A percentile compares a stretch with the other conserved stretches of the same genome.
These are phyloP conservation scores for Diutina mesorugosa DNA, from an alignment of 1,139 yeast genomes.

Conservation along the genomic window DNA sequence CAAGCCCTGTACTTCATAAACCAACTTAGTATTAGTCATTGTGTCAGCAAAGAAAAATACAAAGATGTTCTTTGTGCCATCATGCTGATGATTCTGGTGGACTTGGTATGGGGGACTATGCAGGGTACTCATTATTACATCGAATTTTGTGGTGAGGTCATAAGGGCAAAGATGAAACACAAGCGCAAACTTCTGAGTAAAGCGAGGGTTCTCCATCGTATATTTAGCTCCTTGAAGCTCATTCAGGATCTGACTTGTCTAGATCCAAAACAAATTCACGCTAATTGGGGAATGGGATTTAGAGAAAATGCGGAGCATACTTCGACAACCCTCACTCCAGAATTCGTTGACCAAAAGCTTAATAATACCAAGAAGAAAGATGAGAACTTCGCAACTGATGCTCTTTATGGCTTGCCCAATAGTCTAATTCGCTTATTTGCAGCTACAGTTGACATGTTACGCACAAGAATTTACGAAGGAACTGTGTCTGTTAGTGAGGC, in stretches of 20 bases:
- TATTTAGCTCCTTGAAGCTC: constrained; percentile 61
- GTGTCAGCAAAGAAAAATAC: constrained; percentile 57
- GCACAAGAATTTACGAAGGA: constrained; percentile 46
- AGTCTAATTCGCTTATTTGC: constrained; percentile 62
- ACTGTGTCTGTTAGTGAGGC: constrained; percentile 8
- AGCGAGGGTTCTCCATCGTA: constrained; percentile 66
- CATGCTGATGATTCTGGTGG: constrained; percentile 78
- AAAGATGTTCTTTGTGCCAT: constrained; percentile 79
- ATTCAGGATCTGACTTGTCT: constrained; percentile 64
- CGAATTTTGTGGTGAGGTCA: constrained; percentile 65
- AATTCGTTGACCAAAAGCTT: constrained; percentile 30
- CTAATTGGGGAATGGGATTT: constrained; percentile 9
- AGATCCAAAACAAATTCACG: constrained; percentile 18
- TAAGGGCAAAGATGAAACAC: constrained; percentile 51
- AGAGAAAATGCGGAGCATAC: constrained; percentile 10
- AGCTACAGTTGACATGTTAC: constrained; percentile 51
- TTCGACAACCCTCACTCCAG: constrained; percentile 15
- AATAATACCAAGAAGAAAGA: constrained; percentile 32
- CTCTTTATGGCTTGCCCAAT: constrained; percentile 75
- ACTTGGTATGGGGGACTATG: constrained; percentile 88
- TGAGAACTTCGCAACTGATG: constrained; percentile 63
- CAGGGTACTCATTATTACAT: constrained; percentile 70
- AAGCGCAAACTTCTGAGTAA: constrained; percentile 62
- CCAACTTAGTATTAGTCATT: constrained; percentile 31
- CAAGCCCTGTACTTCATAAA: constrained; percentile 65